Evolutionary conservation across 805 yeast genomes (phyloP), one percentile per base, ranked within the genome.

Genomic region (Ogataea chonburiensis): DNA sequence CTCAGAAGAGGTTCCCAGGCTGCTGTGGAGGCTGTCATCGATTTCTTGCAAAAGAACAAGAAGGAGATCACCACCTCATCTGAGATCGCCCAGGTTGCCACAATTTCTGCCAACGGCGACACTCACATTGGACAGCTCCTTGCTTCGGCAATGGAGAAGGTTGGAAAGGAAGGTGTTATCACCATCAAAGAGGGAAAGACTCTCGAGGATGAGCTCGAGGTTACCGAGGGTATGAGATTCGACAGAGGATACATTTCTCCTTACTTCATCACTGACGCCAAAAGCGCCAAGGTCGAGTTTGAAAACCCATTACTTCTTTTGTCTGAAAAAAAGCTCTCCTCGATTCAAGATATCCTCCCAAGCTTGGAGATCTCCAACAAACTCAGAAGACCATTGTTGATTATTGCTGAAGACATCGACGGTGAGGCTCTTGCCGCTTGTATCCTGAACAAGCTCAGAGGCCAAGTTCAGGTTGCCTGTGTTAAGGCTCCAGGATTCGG

Each of bases 401-500:
- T 93, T 59, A 67, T 93, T 52, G 95, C 98, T 44, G 98, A 93
- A 71, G 97, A 86, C 58, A 74, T 93, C 43, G 98, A 91, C 55
- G 98, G 98, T 55, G 98, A 93, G 73, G 98, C 98, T 31, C 75
- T 93, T 45, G 98, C 98, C 52, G 97, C 97, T 49, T 88, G 98
- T 69, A 83, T 93, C 55, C 76, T 93, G 64, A 93, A 93, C 79
- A 93, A 93, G 72, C 77, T 93, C 60, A 85, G 97, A 72, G 97
- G 97, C 52, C 98, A 91, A 73, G 97, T 93, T 44, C 94, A 87
- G 68, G 97, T 93, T 43, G 85, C 93, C 62, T 94, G 93, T 53
- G 96, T 93, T 50, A 91, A 89, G 75, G 96, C 98, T 21, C 98
- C 98, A 56, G 98, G 98, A 35, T 93, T 91, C 58, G 98, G 98